phyloP scores from a whole-genome alignment of 139 green algal species.

The Diplosphaera chodatii region DNA sequence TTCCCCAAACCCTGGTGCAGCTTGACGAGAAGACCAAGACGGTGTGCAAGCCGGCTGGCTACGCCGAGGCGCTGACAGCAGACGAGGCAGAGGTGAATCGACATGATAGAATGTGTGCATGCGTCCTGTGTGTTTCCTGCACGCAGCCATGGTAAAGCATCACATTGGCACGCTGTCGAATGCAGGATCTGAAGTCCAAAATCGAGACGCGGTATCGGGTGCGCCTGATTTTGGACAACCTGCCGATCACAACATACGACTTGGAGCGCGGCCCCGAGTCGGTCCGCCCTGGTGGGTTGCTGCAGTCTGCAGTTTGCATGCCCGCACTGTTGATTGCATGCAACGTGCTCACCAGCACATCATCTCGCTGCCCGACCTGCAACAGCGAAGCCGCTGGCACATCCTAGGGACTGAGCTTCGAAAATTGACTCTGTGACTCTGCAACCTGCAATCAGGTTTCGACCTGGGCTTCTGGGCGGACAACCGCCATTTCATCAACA shows the following conservation, averaged over 20 bases:
- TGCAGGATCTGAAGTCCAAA: constrained; percentile 52
- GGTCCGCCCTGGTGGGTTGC: constrained; percentile 7
- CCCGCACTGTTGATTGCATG: constrained; percentile 40
- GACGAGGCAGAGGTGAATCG: constrained; percentile 58
- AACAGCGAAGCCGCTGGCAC: too few species aligned
- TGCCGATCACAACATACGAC: constrained; percentile 89
- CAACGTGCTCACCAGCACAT: too few species aligned
- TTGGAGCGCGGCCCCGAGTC: constrained; percentile 53
- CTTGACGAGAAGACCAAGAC: constrained; percentile 41
- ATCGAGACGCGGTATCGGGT: constrained; percentile 86
- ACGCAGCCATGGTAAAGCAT: neutral
- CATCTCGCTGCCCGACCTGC: too few species aligned
- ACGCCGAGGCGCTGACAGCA: constrained; percentile 38
- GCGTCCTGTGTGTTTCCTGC: neutral
- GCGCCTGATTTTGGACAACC: constrained; percentile 93
- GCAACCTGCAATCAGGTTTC: constrained; percentile 83
- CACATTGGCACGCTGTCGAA: neutral
- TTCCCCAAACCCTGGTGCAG: constrained; percentile 20
- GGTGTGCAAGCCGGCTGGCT: constrained; percentile 43
- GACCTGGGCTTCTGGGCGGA: constrained; percentile 69
- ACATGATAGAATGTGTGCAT: too few species aligned
- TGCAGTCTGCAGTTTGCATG: neutral
- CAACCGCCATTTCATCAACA: constrained; percentile 83
- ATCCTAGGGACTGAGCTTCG: too few species aligned
- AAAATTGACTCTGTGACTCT: too few species aligned